A percentile compares a stretch with the other conserved stretches of the same genome.
These are phyloP conservation scores for Fusarium sp. DNA, from an alignment of 2,329 filamentous ascomycete genomes.

Conservation along the genomic window DNA sequence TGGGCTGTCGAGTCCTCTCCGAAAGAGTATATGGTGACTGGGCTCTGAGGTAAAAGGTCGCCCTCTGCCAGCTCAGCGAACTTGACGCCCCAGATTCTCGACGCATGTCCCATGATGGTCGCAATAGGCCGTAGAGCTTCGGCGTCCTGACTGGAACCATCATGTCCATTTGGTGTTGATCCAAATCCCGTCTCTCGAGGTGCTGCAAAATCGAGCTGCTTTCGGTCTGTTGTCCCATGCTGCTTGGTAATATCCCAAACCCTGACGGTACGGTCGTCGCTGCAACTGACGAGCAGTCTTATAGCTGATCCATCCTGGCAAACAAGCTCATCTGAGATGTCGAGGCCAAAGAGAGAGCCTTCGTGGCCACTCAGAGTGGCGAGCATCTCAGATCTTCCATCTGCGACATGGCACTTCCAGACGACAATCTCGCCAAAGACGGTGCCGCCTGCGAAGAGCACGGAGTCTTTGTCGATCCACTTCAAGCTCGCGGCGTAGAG, in stretches of 20 bases:
- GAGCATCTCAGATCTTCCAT: slow-evolving; percentile 54
- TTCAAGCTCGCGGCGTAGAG: slow-evolving; percentile 85
- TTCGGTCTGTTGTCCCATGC: slow-evolving; percentile 1
- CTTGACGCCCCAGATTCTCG: slow-evolving; percentile 88
- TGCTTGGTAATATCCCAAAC: slow-evolving; percentile 84
- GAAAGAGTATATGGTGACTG: slow-evolving; percentile 76
- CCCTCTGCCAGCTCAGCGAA: slow-evolving; percentile 63
- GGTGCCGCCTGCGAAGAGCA: slow-evolving; percentile 88
- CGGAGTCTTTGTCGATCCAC: slow-evolving; percentile 67
- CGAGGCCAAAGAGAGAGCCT: slow-evolving; percentile 92
- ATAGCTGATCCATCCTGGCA: slow-evolving; percentile 53
- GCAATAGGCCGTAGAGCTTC: slow-evolving; percentile 64
- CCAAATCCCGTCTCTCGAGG: slow-evolving; percentile 74
- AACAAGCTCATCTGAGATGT: slow-evolving; percentile 71
- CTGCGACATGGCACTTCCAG: slow-evolving; percentile 76
- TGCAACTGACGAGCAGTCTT: slow-evolving; percentile 88
- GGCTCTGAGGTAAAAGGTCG: slow-evolving; percentile 13
- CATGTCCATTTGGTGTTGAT: slow-evolving; percentile 42
- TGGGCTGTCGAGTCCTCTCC: slow-evolving; percentile 87
- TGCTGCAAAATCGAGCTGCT: slow-evolving; percentile 43
- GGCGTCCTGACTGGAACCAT: slow-evolving; percentile 11
- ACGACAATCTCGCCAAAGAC: slow-evolving; percentile 94
- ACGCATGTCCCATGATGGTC: slow-evolving; percentile 85
- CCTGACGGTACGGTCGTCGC: slow-evolving; percentile 90
- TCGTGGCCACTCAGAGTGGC: slow-evolving; percentile 78